These are phyloP conservation scores for Colletotrichum spaethianum DNA, from an alignment of 2,329 filamentous ascomycete species.

Conservation along the genomic window DNA sequence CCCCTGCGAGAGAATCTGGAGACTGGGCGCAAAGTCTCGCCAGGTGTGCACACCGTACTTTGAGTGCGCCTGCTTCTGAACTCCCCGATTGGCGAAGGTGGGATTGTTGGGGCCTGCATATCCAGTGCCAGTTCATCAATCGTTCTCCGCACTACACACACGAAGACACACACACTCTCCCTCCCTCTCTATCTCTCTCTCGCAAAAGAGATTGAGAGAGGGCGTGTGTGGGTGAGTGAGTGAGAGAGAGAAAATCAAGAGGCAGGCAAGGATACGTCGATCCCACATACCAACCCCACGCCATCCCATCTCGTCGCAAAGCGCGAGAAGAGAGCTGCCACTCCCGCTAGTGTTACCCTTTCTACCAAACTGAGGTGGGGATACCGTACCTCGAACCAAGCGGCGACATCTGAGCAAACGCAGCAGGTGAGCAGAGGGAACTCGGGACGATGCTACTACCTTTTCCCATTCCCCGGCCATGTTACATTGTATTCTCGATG, in stretches of 20 bases:
- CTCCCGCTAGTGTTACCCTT: slow-evolving; percentile 17
- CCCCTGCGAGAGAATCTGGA: slow-evolving; percentile 35
- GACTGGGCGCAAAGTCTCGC: slow-evolving; percentile 38
- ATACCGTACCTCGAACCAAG: slow-evolving; percentile 16
- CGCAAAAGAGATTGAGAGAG: neutral
- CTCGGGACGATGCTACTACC: slow-evolving; percentile 18
- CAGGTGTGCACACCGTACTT: slow-evolving; percentile 41
- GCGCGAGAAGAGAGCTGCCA: slow-evolving; percentile 24
- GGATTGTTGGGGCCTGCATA: slow-evolving; percentile 38
- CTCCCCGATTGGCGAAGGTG: slow-evolving; percentile 39
- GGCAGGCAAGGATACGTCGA: slow-evolving; percentile 23
- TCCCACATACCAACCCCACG: slow-evolving; percentile 26
- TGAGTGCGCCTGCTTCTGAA: slow-evolving; percentile 32
- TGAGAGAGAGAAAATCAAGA: slow-evolving; percentile 5
- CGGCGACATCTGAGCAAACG: slow-evolving; percentile 25
- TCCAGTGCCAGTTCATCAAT: slow-evolving; percentile 38
- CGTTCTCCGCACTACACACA: slow-evolving; percentile 22
- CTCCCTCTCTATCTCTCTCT: neutral
- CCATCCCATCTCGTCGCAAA: slow-evolving; percentile 20
- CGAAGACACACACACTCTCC: neutral
- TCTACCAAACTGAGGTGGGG: slow-evolving; percentile 21
- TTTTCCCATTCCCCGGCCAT: slow-evolving; percentile 10
- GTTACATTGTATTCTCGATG: slow-evolving; percentile 5
- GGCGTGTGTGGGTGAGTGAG: neutral
- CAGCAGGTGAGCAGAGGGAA: slow-evolving; percentile 8